Base-by-base conservation (phyloP, 768 basidiomycete species). In the Terana coerulea region DNA sequence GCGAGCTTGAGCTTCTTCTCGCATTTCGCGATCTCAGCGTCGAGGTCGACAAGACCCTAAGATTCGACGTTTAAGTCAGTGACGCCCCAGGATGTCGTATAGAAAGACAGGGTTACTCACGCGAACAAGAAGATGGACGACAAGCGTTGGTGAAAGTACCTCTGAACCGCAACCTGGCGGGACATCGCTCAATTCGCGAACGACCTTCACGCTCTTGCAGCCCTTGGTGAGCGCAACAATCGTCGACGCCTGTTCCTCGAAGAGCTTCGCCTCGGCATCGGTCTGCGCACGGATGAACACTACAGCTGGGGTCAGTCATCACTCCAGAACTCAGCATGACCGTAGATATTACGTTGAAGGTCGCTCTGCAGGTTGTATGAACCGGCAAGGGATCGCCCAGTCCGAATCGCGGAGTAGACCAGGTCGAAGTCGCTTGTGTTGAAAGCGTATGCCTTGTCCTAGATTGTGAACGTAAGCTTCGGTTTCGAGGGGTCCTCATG, bases 1-100 rank as follows among this genome's bases (percentile, higher is more conserved):
- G 81, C 84, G 9, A 93, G 71, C 33, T 86, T 80, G 2, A 90
- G 77, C 69, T 95, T 97, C 80, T 97, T 98, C 63, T 91, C 83
- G 54, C 86, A 84, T 68, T 95, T 98, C 34, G 79, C 73, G 39
- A 97, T 88, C 69, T 98, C 95, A 2, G 79, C 81, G 40, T 91
- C 85, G 5, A 95, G 71, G 69, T 98, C 88, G 15, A 99, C 85
- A 35, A 95, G 82, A 22, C 95, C 93, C 93, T 97, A 59, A 22
- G 17, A n/a, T 41, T 25, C 39, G 11, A 26, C 28, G 45, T 7
- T 35, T n/a, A n/a, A n/a, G n/a, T n/a, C n/a, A n/a, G n/a, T n/a
- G n/a, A n/a, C n/a, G n/a, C n/a, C n/a, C n/a, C 19, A 25, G 14
- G 19, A 2, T 34, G 33, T 19, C 7, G 11, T n/a, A 11, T 11